Evolutionary conservation across 805 yeast genomes (phyloP).

Genomic region (Candida orba): DNA sequence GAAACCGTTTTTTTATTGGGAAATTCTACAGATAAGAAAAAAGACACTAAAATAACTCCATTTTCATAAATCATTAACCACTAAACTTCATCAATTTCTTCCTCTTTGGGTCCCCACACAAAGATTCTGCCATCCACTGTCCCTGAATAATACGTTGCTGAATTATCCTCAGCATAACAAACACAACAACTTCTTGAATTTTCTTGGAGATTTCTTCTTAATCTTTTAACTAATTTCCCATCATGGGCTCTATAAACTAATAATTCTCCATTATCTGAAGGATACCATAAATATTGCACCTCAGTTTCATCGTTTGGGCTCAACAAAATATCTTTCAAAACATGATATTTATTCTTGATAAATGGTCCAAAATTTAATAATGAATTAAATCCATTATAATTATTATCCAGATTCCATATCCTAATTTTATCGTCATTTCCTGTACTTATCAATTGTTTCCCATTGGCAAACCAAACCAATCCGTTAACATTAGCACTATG

Average conservation of each 20-base stretch:
- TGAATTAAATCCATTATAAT: constrained; percentile 44
- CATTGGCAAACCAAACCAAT: constrained; percentile 62
- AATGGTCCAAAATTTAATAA: constrained; percentile 73
- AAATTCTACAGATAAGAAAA: not conserved
- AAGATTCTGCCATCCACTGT: constrained; percentile 61
- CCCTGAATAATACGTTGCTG: constrained; percentile 48
- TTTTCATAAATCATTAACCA: not conserved
- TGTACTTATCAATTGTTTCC: constrained; percentile 53
- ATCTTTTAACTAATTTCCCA: constrained; percentile 55
- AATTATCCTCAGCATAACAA: constrained; percentile 37
- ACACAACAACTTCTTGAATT: constrained; percentile 44
- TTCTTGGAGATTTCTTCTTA: constrained; percentile 38
- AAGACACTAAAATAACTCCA: too few relatives aligned
- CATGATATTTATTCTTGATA: constrained; percentile 51
- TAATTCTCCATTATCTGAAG: constrained; percentile 71
- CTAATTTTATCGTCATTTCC: constrained; percentile 79
- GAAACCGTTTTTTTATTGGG: not conserved
- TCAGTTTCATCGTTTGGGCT: constrained; percentile 42
- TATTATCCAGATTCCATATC: constrained; percentile 64
- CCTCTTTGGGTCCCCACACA: constrained; percentile 42
- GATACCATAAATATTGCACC: constrained; percentile 54
- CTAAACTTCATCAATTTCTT: constrained; percentile 3
- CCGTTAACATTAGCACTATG: constrained; percentile 80
- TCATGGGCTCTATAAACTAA: constrained; percentile 49
- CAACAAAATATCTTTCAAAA: constrained; percentile 23